These are phyloP conservation scores for Penicillium alfredii DNA, from an alignment of 495 filamentous ascomycete species.

Conservation along the genomic window DNA sequence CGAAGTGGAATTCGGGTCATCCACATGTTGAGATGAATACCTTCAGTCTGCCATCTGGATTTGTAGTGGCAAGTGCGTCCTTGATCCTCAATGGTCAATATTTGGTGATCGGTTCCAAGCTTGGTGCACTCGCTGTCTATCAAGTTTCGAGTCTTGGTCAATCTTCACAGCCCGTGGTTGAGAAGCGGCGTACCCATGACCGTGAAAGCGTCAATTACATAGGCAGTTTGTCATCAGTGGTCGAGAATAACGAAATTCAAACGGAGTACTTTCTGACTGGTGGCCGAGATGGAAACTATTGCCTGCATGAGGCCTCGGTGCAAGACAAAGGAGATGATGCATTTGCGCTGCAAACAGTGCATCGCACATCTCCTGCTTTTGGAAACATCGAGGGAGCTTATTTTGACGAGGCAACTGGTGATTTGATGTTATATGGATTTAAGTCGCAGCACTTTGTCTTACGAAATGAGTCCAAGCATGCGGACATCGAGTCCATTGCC, in stretches of 20 bases:
- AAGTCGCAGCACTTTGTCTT: conserved; percentile 68
- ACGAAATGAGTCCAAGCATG: conserved; percentile 63
- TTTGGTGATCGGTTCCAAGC: conserved; percentile 64
- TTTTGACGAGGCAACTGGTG: conserved; percentile 37
- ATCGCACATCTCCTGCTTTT: conserved; percentile 53
- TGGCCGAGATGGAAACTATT: conserved; percentile 68
- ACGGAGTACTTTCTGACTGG: conserved; percentile 49
- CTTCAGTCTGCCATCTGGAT: conserved; percentile 28
- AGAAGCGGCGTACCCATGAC: conserved; percentile 39
- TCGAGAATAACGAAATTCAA: conserved; percentile 6
- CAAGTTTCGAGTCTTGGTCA: conserved; percentile 14
- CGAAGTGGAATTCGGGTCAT: conserved; percentile 8
- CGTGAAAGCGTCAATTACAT: conserved; percentile 70
- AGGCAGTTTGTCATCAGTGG: conserved; percentile 22
- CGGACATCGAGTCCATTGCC: conserved; percentile 60
- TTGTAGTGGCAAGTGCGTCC: conserved; percentile 33
- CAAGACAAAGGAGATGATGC: conserved; percentile 1
- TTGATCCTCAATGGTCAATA: conserved; percentile 33
- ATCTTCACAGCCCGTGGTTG: conserved; percentile 19
- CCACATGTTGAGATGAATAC: conserved; percentile 17
- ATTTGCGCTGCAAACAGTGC: conserved; percentile 38
- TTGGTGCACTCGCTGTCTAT: conserved; percentile 55
- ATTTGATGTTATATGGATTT: conserved; percentile 77
- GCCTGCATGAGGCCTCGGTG: conserved; percentile 41
- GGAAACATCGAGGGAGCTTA: conserved; percentile 64